Conservation (phyloP, 495 filamentous ascomycete species). For the Trichocladium antarcticum region DNA sequence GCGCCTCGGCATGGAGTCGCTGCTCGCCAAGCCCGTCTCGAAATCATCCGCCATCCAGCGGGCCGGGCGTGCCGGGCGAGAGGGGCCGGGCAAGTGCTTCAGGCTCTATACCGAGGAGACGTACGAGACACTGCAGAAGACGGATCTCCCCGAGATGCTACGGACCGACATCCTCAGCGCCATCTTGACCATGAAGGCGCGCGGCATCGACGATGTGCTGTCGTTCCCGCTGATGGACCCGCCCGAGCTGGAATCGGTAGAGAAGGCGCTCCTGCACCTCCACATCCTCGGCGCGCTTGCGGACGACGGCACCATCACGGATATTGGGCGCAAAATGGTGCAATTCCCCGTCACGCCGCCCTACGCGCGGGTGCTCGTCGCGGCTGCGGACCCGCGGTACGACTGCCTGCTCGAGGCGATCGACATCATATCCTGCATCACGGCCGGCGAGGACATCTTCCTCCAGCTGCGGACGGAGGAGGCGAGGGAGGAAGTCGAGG, state of each 20-base stretch:
- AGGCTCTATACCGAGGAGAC: slow-evolving; percentile 78
- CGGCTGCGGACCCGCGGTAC: slow-evolving; percentile 56
- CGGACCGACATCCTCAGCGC: slow-evolving; percentile 77
- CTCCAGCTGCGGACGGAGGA: slow-evolving; percentile 72
- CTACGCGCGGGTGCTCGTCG: slow-evolving; percentile 71
- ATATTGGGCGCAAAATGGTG: slow-evolving; percentile 64
- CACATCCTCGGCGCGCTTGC: slow-evolving; percentile 65
- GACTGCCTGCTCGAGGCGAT: slow-evolving; percentile 74
- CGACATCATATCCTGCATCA: slow-evolving; percentile 82
- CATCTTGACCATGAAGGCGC: slow-evolving; percentile 87
- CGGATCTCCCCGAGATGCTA: slow-evolving; percentile 79
- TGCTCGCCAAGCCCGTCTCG: slow-evolving; percentile 84
- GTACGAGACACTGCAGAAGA: slow-evolving; percentile 57
- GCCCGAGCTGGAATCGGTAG: slow-evolving; percentile 63
- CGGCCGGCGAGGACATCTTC: slow-evolving; percentile 77
- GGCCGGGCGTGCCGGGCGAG: slow-evolving; percentile 84
- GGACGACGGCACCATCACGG: slow-evolving; percentile 61
- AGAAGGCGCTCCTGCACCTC: slow-evolving; percentile 75
- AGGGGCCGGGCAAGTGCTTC: slow-evolving; percentile 81
- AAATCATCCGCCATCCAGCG: slow-evolving; percentile 89
- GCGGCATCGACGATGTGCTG: slow-evolving; percentile 72
- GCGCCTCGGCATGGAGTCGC: slow-evolving; percentile 75
- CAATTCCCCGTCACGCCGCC: slow-evolving; percentile 71
- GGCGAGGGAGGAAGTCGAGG: slow-evolving; percentile 62
- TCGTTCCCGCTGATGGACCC: slow-evolving; percentile 77